Evolutionary conservation across 73 alveolate genomes (phyloP).

Genomic region (Effrenium voratum): DNA sequence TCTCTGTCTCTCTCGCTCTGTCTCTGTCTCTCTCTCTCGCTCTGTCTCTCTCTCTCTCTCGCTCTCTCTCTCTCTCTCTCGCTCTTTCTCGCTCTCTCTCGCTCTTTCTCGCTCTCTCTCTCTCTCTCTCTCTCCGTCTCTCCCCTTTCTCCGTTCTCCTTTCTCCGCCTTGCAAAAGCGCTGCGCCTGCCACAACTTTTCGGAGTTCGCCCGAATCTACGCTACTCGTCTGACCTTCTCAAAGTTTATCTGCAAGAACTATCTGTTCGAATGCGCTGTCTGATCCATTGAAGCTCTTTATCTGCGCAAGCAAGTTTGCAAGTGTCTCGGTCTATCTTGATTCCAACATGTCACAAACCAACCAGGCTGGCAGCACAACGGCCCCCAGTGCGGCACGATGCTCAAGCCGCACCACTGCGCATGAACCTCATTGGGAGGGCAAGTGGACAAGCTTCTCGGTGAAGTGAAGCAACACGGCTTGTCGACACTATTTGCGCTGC

Average conservation of each 20-base stretch:
- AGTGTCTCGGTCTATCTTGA: not conserved
- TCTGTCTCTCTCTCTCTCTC: too few relatives aligned
- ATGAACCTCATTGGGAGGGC: not conserved
- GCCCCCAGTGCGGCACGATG: conserved; percentile 73
- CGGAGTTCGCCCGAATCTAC: not conserved
- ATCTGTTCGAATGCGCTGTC: not conserved
- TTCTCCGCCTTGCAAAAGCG: too few relatives aligned
- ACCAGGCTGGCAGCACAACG: not conserved
- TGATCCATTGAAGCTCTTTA: not conserved
- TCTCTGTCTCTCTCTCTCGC: too few relatives aligned
- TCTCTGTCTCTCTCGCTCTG: too few relatives aligned
- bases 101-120: too few relatives aligned
- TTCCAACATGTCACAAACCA: not conserved
- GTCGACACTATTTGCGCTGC: not conserved
- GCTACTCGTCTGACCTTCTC: not conserved
- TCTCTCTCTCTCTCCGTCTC: too few relatives aligned
- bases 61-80: too few relatives aligned
- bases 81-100: too few relatives aligned
- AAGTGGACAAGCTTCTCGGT: too few relatives aligned
- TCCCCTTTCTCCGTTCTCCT: too few relatives aligned
- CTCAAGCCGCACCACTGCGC: conserved; percentile 70
- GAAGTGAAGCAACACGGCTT: too few relatives aligned
- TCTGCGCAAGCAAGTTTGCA: not conserved
- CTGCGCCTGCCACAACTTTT: not conserved
- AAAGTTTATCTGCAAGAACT: not conserved